These are phyloP conservation scores for Colletotrichum tropicicola DNA, from an alignment of 2,329 filamentous ascomycete species.

Conservation along the genomic window DNA sequence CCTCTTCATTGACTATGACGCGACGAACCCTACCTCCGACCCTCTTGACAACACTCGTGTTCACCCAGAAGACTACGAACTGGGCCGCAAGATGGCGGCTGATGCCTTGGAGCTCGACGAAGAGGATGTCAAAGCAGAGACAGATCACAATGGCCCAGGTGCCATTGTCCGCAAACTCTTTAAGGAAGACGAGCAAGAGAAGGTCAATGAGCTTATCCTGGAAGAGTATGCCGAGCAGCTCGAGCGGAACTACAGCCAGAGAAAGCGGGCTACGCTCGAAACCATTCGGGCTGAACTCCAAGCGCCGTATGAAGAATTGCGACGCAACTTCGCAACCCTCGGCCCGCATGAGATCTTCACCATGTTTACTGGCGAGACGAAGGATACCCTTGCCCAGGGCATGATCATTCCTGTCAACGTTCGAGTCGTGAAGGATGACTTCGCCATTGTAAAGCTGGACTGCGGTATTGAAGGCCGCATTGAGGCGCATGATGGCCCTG, in stretches of 20 bases:
- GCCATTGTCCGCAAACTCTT: slow-evolving; percentile 96
- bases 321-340: slow-evolving; percentile 79
- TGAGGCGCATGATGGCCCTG: slow-evolving; percentile 82
- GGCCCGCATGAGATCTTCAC: slow-evolving; percentile 86
- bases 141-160: slow-evolving; percentile 86
- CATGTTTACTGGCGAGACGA: slow-evolving; percentile 95
- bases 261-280: slow-evolving; percentile 94
- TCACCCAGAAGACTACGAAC: slow-evolving; percentile 97
- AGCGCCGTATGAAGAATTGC: slow-evolving; percentile 92
- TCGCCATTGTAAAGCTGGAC: slow-evolving; percentile 92
- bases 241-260: slow-evolving; percentile 90
- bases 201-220: slow-evolving; percentile 93
- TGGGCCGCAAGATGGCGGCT: slow-evolving; percentile 97
- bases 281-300: slow-evolving; percentile 95
- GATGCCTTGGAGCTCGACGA: slow-evolving; percentile 97
- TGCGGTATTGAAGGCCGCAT: slow-evolving; percentile 93
- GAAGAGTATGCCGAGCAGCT: slow-evolving; percentile 98
- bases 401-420: slow-evolving; percentile 95
- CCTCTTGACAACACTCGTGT: slow-evolving; percentile 97
- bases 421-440: slow-evolving; percentile 88
- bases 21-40: slow-evolving; percentile 83
- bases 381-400: slow-evolving; percentile 81
- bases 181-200: slow-evolving; percentile 90
- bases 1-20: slow-evolving; percentile 87
- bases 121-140: slow-evolving; percentile 95